Base-by-base conservation (phyloP, 2,329 filamentous ascomycete species). In the Sporothrix pseudoabietina region DNA sequence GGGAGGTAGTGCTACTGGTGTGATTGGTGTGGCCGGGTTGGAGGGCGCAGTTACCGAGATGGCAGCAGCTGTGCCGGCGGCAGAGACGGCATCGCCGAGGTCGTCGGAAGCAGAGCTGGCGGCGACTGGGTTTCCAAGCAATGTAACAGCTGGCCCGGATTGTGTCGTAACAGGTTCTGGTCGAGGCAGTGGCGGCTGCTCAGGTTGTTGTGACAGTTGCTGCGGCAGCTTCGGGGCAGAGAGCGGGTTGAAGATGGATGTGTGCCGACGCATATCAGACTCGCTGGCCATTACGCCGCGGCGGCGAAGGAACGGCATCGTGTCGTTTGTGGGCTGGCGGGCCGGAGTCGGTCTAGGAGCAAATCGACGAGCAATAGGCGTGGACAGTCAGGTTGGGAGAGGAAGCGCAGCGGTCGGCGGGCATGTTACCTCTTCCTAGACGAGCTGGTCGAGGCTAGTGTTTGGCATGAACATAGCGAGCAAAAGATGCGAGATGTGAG, bases 301-400 rank as follows among this genome's bases (percentile, higher is more conserved):
- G 81, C 87, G 87, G 82, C 87, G 87, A 82, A 89, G 83, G 77
- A 89, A 88, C 78, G 87, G 87, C 87, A 89, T 89, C 78, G 76
- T 82, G n/a, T 12, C 1, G 57, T 54, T 22, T n/a, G 19, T 22
- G 47, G 52, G 22, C 19, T 9, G 49, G 8, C 22, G 16, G 22
- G 26, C 16, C 52, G 52, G 52, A 8, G 14, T 35, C 32, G 57
- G 57, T 47, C 61, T 66, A 66, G n/a, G 39, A 41, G 54, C 49
- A n/a, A 47, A 70, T 41, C 47, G 55, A 44, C 39, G 47, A 59
- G 6, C 32, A 59, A 19, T 22, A 2, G 10, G 61, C 44, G 39
- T 22, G 39, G 22, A n/a, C 30, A 39, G 39, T 41, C 35, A 47
- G 61, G 39, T 26, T 47, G n/a, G 54, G 44, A 39, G 39, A 68